A percentile compares a stretch with the other conserved stretches of the same genome.
Evolutionary conservation across 306 rosid genomes (phyloP).

Genomic region (Lithocarpus polystachyus): DNA sequence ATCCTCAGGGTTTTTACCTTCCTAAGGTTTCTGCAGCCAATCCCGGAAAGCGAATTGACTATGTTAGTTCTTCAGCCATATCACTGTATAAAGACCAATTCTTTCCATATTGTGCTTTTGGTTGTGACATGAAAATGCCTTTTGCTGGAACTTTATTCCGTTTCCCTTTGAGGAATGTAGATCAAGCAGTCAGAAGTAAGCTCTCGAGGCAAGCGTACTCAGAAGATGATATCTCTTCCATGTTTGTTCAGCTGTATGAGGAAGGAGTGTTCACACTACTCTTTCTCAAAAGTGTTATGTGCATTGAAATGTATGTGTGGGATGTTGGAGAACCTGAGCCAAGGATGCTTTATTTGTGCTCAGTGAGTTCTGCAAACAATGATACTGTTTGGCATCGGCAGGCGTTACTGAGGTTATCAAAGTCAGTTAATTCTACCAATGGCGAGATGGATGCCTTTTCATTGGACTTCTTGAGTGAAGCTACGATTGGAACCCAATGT

Average conservation of each 20-base stretch:
- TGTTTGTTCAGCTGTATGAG: conserved; percentile 80
- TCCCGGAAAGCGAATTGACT: conserved; percentile 96
- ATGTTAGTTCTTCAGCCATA: conserved; percentile 68
- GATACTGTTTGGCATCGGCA: conserved; percentile 77
- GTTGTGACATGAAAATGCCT: conserved; percentile 80
- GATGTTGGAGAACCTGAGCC: conserved; percentile 60
- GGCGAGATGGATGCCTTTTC: conserved; percentile 69
- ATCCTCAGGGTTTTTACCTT: conserved; percentile 92
- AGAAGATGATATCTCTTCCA: conserved; percentile 77
- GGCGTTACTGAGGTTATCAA: conserved; percentile 72
- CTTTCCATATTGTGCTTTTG: conserved; percentile 85
- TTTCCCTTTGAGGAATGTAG: conserved; percentile 81
- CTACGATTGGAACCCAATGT: conserved; percentile 43
- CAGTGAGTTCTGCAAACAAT: conserved; percentile 57
- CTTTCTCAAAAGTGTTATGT: conserved; percentile 73
- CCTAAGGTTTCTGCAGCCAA: conserved; percentile 85
- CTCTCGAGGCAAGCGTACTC: conserved; percentile 86
- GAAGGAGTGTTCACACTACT: conserved; percentile 87
- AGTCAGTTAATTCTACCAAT: conserved; percentile 38
- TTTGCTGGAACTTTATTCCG: conserved; percentile 89
- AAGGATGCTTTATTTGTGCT: conserved; percentile 71
- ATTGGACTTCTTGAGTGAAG: conserved; percentile 65
- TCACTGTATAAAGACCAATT: conserved; percentile 78
- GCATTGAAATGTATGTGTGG: conserved; percentile 85
- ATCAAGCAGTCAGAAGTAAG: conserved; percentile 75